phyloP scores from a whole-genome alignment of 306 rosid species.

The Prosopis cineraria region DNA sequence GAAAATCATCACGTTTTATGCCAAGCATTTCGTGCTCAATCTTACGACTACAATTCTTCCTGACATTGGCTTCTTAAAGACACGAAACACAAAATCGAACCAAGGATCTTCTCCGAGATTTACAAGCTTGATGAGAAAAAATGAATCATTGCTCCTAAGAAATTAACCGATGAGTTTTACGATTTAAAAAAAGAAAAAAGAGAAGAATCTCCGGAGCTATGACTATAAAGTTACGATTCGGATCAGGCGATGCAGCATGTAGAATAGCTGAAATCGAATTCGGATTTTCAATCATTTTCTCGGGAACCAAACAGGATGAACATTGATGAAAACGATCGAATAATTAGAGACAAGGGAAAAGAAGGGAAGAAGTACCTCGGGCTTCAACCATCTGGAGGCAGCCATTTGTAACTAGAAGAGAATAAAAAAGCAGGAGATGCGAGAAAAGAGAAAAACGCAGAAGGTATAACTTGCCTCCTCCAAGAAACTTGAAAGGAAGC shows the following conservation, averaged over 20 bases:
- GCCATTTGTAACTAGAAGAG: constrained; percentile 18
- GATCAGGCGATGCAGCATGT: neutral
- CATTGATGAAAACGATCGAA: neutral
- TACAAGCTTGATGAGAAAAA: neutral
- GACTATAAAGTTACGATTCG: neutral
- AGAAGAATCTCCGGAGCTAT: neutral
- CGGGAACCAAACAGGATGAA: constrained; percentile 24
- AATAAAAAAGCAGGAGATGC: neutral
- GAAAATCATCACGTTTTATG: neutral
- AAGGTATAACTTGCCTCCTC: constrained; percentile 18
- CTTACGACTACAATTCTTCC: neutral
- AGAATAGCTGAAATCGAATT: neutral
- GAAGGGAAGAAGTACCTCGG: constrained; percentile 52
- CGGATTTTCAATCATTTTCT: neutral
- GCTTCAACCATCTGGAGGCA: constrained; percentile 70
- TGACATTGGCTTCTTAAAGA: neutral
- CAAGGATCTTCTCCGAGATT: neutral
- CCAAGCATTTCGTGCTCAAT: neutral
- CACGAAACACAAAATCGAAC: neutral
- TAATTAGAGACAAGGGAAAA: neutral
- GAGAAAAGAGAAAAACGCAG: neutral
- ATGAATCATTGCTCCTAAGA: neutral
- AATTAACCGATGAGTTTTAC: neutral
- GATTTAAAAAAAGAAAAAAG: neutral
- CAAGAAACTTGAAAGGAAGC: neutral